Conservation (phyloP, 768 basidiomycete species). For the Arthromyces matolae region DNA sequence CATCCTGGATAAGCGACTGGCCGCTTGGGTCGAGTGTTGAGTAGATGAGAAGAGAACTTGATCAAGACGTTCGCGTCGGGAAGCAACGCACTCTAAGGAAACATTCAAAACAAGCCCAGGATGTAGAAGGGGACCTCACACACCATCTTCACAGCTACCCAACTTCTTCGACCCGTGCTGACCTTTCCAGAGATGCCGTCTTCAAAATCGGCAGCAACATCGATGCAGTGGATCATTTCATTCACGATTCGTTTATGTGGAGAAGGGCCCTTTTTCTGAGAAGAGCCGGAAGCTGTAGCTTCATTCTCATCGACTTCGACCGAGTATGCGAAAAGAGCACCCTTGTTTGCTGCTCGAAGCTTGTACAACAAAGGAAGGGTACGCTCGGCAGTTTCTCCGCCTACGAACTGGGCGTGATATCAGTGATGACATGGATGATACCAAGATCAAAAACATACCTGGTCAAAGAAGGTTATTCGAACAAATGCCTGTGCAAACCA, state of each 20-base stretch:
- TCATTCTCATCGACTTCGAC: constrained; percentile 76
- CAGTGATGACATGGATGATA: no score
- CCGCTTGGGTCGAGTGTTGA: constrained; percentile 34
- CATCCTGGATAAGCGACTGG: constrained; percentile 66
- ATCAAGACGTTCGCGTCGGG: constrained; percentile 58
- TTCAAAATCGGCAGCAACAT: constrained; percentile 81
- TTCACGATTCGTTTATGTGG: constrained; percentile 62
- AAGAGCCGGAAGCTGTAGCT: constrained; percentile 29
- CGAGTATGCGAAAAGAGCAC: constrained; percentile 76
- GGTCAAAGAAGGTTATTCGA: constrained; percentile 79
- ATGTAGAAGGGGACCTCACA: constrained; percentile 21
- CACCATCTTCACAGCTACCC: constrained; percentile 85
- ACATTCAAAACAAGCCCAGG: constrained; percentile 1
- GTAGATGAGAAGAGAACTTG: constrained; percentile 58
- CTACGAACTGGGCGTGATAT: constrained; percentile 67
- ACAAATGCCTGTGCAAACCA: constrained; percentile 67
- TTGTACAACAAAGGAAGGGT: constrained; percentile 60
- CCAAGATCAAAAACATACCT: no score
- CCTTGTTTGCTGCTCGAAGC: constrained; percentile 67
- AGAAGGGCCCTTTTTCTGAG: constrained; percentile 21
- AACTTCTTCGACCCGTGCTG: constrained; percentile 52
- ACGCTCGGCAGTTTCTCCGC: constrained; percentile 75
- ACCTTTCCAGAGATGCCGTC: constrained; percentile 32
- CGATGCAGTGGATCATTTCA: constrained; percentile 75
- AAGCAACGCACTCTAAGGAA: constrained; percentile 59